phyloP scores from a whole-genome alignment of 345 rosid genomes.

The Lenwebbia sp. region DNA sequence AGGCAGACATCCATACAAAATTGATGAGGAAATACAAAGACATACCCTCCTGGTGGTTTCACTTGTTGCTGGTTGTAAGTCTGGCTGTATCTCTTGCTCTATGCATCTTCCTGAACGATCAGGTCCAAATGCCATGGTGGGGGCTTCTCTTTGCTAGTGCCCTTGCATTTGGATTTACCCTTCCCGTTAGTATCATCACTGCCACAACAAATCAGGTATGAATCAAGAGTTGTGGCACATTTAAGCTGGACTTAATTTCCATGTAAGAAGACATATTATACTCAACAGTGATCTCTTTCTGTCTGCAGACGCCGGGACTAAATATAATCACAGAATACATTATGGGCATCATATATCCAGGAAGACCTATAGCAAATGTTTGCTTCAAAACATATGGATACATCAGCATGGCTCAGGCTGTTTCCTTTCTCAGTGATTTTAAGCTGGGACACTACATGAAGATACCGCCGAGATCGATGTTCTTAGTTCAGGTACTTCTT shows the following conservation, averaged over 20 bases:
- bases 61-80: slow-evolving; percentile 34
- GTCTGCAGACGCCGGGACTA: slow-evolving; percentile 69
- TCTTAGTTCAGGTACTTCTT: slow-evolving; percentile 68
- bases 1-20: slow-evolving; percentile 74
- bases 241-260: neutral
- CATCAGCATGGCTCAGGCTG: slow-evolving; percentile 89
- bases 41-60: slow-evolving; percentile 93
- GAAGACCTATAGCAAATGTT: slow-evolving; percentile 86
- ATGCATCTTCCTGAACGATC: slow-evolving; percentile 55
- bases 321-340: slow-evolving; percentile 87
- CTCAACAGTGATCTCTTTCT: neutral
- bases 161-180: slow-evolving; percentile 80
- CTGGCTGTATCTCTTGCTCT: slow-evolving; percentile 46
- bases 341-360: slow-evolving; percentile 81
- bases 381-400: slow-evolving; percentile 90
- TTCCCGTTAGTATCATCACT: slow-evolving; percentile 79
- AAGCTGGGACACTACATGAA: slow-evolving; percentile 96
- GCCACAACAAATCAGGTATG: slow-evolving; percentile 88
- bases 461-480: slow-evolving; percentile 96
- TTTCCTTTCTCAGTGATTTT: slow-evolving; percentile 86
- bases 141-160: slow-evolving; percentile 67
- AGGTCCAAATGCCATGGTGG: slow-evolving; percentile 98
- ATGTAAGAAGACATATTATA: neutral
- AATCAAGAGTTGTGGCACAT: neutral
- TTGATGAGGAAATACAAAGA: slow-evolving; percentile 70